phyloP scores from a whole-genome alignment of 2,329 filamentous ascomycete genomes.

The Ustilaginoidea virens region DNA sequence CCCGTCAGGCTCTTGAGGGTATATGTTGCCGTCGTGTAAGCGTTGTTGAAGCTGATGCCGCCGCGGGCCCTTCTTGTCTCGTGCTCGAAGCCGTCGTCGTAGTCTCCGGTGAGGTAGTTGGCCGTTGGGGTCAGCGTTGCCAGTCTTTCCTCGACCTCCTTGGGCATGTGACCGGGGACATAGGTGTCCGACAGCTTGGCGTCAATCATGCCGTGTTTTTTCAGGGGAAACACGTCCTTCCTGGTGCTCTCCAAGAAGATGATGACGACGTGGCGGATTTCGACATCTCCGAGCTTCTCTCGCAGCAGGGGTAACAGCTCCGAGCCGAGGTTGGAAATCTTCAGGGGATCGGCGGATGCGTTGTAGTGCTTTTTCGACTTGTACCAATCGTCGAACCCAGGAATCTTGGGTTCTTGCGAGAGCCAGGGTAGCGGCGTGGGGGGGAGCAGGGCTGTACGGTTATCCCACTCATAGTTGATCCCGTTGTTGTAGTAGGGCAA shows the following conservation, averaged over 20 bases:
- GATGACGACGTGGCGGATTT: constrained; percentile 27
- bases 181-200: constrained; percentile 18
- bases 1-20: constrained; percentile 27
- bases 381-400: constrained; percentile 17
- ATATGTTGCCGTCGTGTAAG: constrained; percentile 25
- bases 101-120: constrained; percentile 19
- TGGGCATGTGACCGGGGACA: constrained; percentile 16
- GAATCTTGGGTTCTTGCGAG: too few species aligned
- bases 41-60: constrained; percentile 24
- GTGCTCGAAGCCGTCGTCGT: constrained; percentile 18
- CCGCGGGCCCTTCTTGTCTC: constrained; percentile 12
- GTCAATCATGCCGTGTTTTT: constrained; percentile 22
- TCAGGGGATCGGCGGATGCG: constrained; percentile 21
- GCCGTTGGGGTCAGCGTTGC: constrained; percentile 16
- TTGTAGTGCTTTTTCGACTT: constrained; percentile 13
- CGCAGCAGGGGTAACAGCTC: constrained; percentile 14
- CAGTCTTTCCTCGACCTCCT: constrained; percentile 13
- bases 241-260: constrained; percentile 29
- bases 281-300: constrained; percentile 13
- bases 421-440: constrained; percentile 12
- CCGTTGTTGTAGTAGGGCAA: constrained; percentile 9
- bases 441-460: constrained; percentile 12
- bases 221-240: constrained; percentile 28
- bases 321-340: constrained; percentile 22
- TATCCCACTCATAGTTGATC: constrained; percentile 13